Evolutionary conservation across 2,329 filamentous ascomycete species (phyloP).

Genomic region (Esteya vermicola): DNA sequence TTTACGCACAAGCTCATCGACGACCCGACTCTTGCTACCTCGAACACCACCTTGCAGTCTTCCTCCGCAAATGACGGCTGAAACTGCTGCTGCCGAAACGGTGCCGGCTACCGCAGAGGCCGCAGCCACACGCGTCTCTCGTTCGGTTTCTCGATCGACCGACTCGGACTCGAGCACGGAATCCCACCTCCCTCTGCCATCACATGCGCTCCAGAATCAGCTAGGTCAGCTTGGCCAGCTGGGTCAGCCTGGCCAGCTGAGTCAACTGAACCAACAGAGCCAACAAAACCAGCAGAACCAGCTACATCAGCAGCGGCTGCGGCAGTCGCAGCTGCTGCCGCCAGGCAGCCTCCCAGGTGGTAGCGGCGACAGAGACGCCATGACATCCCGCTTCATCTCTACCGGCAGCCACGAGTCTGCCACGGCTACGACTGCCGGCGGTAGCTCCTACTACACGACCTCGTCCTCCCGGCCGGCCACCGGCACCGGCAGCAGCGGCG

Average conservation of each 20-base stretch:
- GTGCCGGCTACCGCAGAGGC: too few species aligned
- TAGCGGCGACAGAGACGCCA: slow-evolving; percentile 28
- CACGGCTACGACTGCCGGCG: slow-evolving; percentile 33
- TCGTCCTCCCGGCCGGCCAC: slow-evolving; percentile 12
- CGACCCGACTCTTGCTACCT: slow-evolving; percentile 28
- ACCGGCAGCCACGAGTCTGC: slow-evolving; percentile 22
- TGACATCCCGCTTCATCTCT: slow-evolving; percentile 48
- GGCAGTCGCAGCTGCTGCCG: slow-evolving; percentile 15
- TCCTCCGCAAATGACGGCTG: slow-evolving; percentile 50
- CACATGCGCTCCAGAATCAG: too few species aligned
- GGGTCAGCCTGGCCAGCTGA: too few species aligned
- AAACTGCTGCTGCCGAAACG: slow-evolving; percentile 21
- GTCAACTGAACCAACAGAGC: slow-evolving; percentile 2
- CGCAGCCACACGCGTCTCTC: too few species aligned
- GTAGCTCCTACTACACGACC: slow-evolving; percentile 36
- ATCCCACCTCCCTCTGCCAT: too few species aligned
- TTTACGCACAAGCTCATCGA: slow-evolving; percentile 18
- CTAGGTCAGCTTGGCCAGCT: too few species aligned
- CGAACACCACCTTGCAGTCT: slow-evolving; percentile 46
- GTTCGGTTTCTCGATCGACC: too few species aligned
- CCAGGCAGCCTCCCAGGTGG: slow-evolving; percentile 14
- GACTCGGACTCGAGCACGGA: slow-evolving; percentile 12
- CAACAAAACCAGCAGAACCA: slow-evolving; percentile 21
- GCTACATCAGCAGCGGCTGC: slow-evolving; percentile 16
- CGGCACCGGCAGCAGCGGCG: slow-evolving; percentile 6